Evolutionary conservation across 768 basidiomycete genomes (phyloP), one percentile per base, ranked within the genome.

Genomic region (Naganishia onofrii): DNA sequence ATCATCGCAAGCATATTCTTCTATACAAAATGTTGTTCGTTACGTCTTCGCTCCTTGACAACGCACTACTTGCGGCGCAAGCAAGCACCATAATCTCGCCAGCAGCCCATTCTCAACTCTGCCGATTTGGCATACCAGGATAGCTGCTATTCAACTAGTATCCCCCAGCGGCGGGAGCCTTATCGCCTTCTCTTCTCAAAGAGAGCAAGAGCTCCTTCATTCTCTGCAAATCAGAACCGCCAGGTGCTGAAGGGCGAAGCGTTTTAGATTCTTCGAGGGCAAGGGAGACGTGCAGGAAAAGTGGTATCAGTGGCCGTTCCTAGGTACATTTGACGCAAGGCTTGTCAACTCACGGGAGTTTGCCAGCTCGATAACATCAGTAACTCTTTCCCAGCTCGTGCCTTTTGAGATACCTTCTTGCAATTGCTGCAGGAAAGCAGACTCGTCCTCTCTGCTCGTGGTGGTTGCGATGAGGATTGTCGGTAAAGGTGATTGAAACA

Each of bases 321-420:
- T 28, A 23, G 32, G 36, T 15, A 3, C 23, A 13, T 29, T 13
- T 3, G 32, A 56, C 29, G 10, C 9, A 67, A 53, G 29, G 32
- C n/a, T 42, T 21, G 26, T 31, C 60, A 29, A 79, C 79, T 72
- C 52, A 81, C 80, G 93, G 67, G 93, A 96, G 80, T 98, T 97
- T 80, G 95, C 88, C 44, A 99, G 85, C 74, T 94, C 92, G 71
- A 96, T 82, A 63, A 88, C 82, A 31, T 88, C 88, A 78, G 89
- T 90, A 77, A 99, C 95, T 44, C 96, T 89, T 75, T 93, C 88
- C 95, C 95, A 99, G 9, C 93, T 95, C 26, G 95, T 96, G 29
- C 95, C 96, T 66, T 86, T 84, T 0, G 92, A 89, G 63, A 98
- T 87, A 12, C 88, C 86, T 57, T 88, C 88, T 26, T 87, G 87